phyloP scores from a whole-genome alignment of 306 rosid genomes.

The Crataegus laevigata region DNA sequence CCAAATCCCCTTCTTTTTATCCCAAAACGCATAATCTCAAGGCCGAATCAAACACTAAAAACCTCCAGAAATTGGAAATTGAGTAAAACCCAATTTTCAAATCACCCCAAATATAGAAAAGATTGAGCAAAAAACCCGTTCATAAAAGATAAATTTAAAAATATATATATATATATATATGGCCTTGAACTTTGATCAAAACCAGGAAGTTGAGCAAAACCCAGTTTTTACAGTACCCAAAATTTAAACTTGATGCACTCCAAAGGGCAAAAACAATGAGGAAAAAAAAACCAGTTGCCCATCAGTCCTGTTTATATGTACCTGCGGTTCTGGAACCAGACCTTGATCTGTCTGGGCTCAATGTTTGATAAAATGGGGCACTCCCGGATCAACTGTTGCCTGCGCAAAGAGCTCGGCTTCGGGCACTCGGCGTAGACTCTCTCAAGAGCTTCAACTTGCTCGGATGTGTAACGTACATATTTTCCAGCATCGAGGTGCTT shows the following conservation, averaged over 20 bases:
- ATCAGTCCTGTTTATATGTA: neutral
- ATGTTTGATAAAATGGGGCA: slow-evolving; percentile 88
- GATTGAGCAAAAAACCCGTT: neutral
- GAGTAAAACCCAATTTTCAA: neutral
- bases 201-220: neutral
- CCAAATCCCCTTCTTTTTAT: neutral
- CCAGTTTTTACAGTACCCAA: neutral
- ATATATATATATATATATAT: neutral
- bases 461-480: slow-evolving; percentile 87
- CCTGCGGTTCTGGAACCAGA: slow-evolving; percentile 99
- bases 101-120: neutral
- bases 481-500: slow-evolving; percentile 84
- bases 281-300: neutral
- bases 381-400: slow-evolving; percentile 89
- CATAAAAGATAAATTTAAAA: neutral
- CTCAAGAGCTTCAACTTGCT: slow-evolving; percentile 94
- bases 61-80: neutral
- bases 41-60: neutral
- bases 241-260: neutral
- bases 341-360: slow-evolving; percentile 98
- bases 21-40: neutral
- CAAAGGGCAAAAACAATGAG: neutral
- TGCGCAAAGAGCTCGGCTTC: slow-evolving; percentile 84
- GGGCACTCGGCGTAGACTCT: slow-evolving; percentile 91
- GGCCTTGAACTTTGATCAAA: neutral